A percentile compares a stretch with the other conserved stretches of the same genome.
Conservation (phyloP, 2,329 filamentous ascomycete species). For the Colletotrichum navitas region DNA sequence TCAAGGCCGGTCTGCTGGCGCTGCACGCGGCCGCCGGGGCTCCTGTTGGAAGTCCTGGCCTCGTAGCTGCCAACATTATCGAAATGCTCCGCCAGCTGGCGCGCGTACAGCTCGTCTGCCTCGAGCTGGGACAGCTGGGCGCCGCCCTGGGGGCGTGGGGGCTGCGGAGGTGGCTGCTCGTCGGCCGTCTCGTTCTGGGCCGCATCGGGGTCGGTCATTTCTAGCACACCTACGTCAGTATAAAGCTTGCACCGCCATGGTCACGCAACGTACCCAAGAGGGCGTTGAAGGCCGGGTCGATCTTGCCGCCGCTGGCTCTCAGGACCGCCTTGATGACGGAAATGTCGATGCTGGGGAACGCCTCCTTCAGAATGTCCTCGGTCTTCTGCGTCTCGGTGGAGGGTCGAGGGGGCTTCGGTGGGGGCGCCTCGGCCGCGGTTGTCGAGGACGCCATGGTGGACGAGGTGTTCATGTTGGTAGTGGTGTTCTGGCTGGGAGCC, state of each 20-base stretch:
- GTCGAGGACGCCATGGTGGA: slow-evolving; percentile 53
- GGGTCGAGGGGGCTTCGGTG: slow-evolving; percentile 88
- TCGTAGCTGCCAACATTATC: slow-evolving; percentile 73
- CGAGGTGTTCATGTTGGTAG: slow-evolving; percentile 47
- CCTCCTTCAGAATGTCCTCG: slow-evolving; percentile 89
- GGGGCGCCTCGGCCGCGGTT: slow-evolving; percentile 59
- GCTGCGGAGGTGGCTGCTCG: slow-evolving; percentile 79
- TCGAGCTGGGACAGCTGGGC: slow-evolving; percentile 83
- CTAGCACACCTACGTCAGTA: slow-evolving; percentile 54
- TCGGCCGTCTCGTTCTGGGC: slow-evolving; percentile 65
- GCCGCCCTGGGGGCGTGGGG: slow-evolving; percentile 77
- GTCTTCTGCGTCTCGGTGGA: slow-evolving; percentile 86
- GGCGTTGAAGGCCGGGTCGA: slow-evolving; percentile 96
- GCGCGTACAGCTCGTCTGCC: slow-evolving; percentile 90
- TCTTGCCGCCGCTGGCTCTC: slow-evolving; percentile 84
- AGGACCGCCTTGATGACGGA: slow-evolving; percentile 89
- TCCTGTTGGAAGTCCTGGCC: slow-evolving; percentile 64
- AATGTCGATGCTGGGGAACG: slow-evolving; percentile 87
- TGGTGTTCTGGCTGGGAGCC: slow-evolving; percentile 45
- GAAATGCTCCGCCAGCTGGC: slow-evolving; percentile 93
- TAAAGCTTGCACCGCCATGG: background rate
- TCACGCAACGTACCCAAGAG: slow-evolving; percentile 74
- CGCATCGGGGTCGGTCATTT: slow-evolving; percentile 85
- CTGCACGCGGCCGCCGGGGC: slow-evolving; percentile 45
- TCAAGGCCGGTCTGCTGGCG: slow-evolving; percentile 61